Percentiles rank a stretch among this genome's conserved stretches.
Evolutionary conservation across 768 basidiomycete species (phyloP).

Genomic region (Lentinula raphanica): DNA sequence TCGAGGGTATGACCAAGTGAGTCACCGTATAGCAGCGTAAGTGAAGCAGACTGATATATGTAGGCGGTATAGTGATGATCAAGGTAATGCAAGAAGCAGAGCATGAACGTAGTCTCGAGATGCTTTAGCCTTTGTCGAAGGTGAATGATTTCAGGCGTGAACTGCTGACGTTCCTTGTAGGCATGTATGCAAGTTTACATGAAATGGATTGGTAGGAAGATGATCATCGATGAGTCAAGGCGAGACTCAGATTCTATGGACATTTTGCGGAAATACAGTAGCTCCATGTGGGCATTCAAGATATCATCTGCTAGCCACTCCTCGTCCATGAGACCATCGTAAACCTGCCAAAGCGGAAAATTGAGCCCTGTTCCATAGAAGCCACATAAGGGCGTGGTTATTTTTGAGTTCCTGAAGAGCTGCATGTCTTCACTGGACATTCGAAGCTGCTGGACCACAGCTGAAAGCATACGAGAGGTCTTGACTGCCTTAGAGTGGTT

Average conservation of each 20-base stretch:
- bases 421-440: neutral
- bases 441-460: neutral
- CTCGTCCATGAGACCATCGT: conserved; percentile 17
- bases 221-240: neutral
- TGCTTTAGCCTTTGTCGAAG: conserved; percentile 6
- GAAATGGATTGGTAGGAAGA: neutral
- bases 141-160: conserved; percentile 2
- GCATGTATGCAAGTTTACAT: conserved; percentile 13
- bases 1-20: neutral
- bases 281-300: conserved; percentile 15
- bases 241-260: neutral
- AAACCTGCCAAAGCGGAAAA: too few species aligned
- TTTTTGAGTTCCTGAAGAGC: neutral
- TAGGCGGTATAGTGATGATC: conserved; percentile 13
- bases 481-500: conserved; percentile 4
- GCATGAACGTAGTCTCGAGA: neutral
- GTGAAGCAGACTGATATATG: neutral
- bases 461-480: neutral
- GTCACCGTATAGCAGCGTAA: neutral
- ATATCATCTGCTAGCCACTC: conserved; percentile 19
- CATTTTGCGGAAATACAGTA: conserved; percentile 11
- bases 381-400: conserved; percentile 7
- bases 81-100: conserved; percentile 7
- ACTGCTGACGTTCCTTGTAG: too few species aligned
- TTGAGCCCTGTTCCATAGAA: conserved; percentile 11